Percentiles rank a stretch among this genome's conserved stretches.
phyloP scores from a whole-genome alignment of 192 early-diverging fungal species.

The Lobulomyces angularis region DNA sequence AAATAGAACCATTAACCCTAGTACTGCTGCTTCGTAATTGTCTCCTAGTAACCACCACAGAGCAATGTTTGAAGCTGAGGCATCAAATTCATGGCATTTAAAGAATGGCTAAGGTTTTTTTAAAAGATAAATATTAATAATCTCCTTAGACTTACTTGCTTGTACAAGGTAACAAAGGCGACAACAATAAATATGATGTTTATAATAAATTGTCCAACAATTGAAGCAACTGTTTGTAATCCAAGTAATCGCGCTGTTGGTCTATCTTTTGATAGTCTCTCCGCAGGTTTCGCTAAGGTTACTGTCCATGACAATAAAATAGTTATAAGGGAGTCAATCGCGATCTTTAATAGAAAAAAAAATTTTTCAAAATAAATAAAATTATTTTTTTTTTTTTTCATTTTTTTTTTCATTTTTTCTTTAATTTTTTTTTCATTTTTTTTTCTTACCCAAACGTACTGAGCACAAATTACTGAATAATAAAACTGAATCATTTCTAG shows the following conservation, averaged over 20 bases:
- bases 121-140: too few species aligned
- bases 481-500: constrained; percentile 47
- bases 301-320: constrained; percentile 33
- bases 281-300: constrained; percentile 37
- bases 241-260: constrained; percentile 53
- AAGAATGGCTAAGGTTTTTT: constrained; percentile 56
- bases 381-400: too few species aligned
- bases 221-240: constrained; percentile 39
- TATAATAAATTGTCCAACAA: constrained; percentile 38
- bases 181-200: constrained; percentile 44
- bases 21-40: constrained; percentile 47
- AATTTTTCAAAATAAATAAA: too few species aligned
- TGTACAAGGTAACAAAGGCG: constrained; percentile 33
- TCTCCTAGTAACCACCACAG: constrained; percentile 57
- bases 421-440: too few species aligned
- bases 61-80: constrained; percentile 33
- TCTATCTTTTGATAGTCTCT: constrained; percentile 26
- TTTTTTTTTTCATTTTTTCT: too few species aligned
- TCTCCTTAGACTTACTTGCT: too few species aligned
- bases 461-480: constrained; percentile 41
- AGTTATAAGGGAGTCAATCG: constrained; percentile 48
- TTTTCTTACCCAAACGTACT: constrained; percentile 49
- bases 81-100: constrained; percentile 56
- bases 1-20: constrained; percentile 39
- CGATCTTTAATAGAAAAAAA: too few species aligned